Evolutionary conservation across 2,329 filamentous ascomycete genomes (phyloP).

Genomic region (Fusarium liriodendri): DNA sequence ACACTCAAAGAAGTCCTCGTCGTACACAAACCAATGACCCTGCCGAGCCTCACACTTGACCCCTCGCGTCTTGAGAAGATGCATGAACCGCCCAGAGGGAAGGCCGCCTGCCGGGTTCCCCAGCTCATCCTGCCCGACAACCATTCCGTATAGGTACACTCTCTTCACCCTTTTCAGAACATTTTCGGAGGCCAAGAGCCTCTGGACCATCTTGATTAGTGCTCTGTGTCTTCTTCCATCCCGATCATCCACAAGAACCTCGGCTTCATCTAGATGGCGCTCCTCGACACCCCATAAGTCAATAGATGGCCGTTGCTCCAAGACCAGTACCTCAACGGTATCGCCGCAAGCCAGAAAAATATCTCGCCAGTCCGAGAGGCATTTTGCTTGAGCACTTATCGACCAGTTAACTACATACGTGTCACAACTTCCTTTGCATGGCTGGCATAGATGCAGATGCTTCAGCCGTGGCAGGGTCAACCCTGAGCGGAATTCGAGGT

Average conservation of each 20-base stretch:
- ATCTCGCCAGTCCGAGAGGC: neutral
- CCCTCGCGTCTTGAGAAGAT: neutral
- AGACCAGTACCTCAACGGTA: constrained; percentile 13
- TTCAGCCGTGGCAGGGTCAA: neutral
- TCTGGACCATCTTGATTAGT: neutral
- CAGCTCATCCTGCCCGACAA: accelerated
- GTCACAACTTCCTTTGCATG: neutral
- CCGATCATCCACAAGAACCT: constrained; percentile 1
- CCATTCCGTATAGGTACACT: constrained; percentile 20
- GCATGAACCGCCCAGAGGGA: neutral
- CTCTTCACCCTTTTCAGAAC: neutral
- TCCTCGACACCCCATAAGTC: neutral
- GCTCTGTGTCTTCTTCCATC: neutral
- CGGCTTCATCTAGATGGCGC: constrained; percentile 5
- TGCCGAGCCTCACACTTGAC: constrained; percentile 20
- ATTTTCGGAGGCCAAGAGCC: neutral
- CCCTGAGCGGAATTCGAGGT: neutral
- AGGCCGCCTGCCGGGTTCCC: neutral
- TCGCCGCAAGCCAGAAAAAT: neutral
- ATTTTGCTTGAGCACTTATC: neutral
- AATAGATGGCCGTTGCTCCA: constrained; percentile 22
- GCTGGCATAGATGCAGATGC: constrained; percentile 11
- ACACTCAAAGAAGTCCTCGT: neutral
- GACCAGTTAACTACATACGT: constrained; percentile 19
- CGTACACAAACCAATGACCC: constrained; percentile 14